Evolutionary conservation across 2,329 filamentous ascomycete genomes (phyloP).

Genomic region (Cladophialophora psammophila): DNA sequence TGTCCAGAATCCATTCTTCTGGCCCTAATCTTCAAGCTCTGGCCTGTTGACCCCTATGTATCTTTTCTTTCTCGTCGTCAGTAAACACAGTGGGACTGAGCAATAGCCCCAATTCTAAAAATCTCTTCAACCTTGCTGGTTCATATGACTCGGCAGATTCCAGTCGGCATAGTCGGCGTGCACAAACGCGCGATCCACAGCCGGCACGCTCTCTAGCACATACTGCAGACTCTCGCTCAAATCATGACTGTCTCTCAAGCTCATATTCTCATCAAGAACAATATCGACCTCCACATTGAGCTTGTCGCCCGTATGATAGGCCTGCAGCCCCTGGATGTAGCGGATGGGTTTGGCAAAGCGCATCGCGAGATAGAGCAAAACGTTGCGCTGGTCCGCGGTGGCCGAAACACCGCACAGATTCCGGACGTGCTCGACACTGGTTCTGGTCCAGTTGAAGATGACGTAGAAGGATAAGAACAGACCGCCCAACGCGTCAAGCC

Average conservation of each 20-base stretch:
- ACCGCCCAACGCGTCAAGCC: slow-evolving; percentile 81
- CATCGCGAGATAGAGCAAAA: slow-evolving; percentile 90
- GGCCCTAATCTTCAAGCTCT: no score
- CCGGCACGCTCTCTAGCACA: slow-evolving; percentile 82
- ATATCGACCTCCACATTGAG: slow-evolving; percentile 85
- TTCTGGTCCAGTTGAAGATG: slow-evolving; percentile 79
- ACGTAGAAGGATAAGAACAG: slow-evolving; percentile 79
- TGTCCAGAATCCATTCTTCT: no score
- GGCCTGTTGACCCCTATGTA: slow-evolving; percentile 1
- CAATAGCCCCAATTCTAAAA: not conserved
- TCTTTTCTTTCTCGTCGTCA: not conserved
- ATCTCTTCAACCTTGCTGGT: slow-evolving; percentile 37
- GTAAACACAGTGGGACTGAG: not conserved
- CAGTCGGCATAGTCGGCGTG: slow-evolving; percentile 54
- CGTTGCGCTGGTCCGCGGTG: slow-evolving; percentile 80
- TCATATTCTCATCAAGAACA: slow-evolving; percentile 77
- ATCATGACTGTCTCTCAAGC: slow-evolving; percentile 81
- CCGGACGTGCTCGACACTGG: slow-evolving; percentile 77
- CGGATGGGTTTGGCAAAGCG: slow-evolving; percentile 87
- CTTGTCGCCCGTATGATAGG: slow-evolving; percentile 86
- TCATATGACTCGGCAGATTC: slow-evolving; percentile 54
- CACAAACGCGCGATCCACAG: slow-evolving; percentile 75
- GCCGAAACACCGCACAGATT: slow-evolving; percentile 82
- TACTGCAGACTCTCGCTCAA: slow-evolving; percentile 80
- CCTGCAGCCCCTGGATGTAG: slow-evolving; percentile 83